These are phyloP conservation scores for Yamadazyma ubonensis DNA, from an alignment of 805 yeast genomes.

Conservation along the genomic window DNA sequence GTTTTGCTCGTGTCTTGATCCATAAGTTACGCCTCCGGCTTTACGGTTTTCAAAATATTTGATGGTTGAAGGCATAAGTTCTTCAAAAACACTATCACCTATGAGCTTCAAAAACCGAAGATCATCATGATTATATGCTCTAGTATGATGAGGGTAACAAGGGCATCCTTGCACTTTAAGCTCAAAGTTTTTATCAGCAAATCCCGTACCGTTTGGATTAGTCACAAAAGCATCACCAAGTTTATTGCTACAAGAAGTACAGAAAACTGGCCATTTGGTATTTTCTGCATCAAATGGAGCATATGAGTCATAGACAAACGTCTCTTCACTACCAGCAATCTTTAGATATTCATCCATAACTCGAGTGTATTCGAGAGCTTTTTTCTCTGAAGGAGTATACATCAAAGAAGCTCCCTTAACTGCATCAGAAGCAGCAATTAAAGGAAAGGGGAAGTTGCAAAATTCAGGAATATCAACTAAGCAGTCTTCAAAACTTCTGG, in stretches of 20 bases:
- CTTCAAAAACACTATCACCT: neutral
- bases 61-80: neutral
- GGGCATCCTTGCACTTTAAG: slow-evolving; percentile 8
- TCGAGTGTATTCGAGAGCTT: neutral
- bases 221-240: slow-evolving; percentile 1
- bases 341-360: slow-evolving; percentile 1
- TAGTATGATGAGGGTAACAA: slow-evolving; percentile 10
- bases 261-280: slow-evolving; percentile 7
- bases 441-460: slow-evolving; percentile 4
- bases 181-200: slow-evolving; percentile 12
- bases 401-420: slow-evolving; percentile 11
- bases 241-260: slow-evolving; percentile 14
- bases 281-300: slow-evolving; percentile 3
- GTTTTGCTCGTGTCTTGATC: neutral
- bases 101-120: slow-evolving; percentile 20
- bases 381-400: slow-evolving; percentile 4
- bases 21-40: neutral
- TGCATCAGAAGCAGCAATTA: slow-evolving; percentile 6
- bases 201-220: slow-evolving; percentile 7
- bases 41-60: slow-evolving; percentile 1
- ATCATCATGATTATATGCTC: slow-evolving; percentile 19
- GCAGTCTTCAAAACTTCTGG: slow-evolving; percentile 16
- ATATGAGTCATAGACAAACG: slow-evolving; percentile 7
- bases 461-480: slow-evolving; percentile 16
- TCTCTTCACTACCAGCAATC: slow-evolving; percentile 1